Evolutionary conservation across 2,329 filamentous ascomycete genomes (phyloP).

Genomic region (Clonostachys rosea): DNA sequence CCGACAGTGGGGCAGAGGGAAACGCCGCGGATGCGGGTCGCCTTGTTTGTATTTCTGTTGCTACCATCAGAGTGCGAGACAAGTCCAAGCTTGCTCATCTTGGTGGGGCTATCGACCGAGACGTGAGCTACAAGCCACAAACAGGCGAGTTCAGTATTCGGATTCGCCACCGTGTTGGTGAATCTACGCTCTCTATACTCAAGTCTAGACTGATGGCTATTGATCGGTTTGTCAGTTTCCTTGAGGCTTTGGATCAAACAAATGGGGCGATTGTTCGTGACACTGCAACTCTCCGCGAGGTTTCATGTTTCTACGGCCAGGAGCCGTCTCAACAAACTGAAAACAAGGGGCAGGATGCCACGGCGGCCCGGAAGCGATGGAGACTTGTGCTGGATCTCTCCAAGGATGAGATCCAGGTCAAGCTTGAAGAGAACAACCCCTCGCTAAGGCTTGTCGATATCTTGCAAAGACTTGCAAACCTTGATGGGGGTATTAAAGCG

Average conservation of each 20-base stretch:
- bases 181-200: conserved; percentile 54
- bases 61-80: conserved; percentile 48
- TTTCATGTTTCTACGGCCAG: conserved; percentile 65
- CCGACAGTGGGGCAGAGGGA: conserved; percentile 1
- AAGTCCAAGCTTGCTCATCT: conserved; percentile 51
- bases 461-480: conserved; percentile 54
- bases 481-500: conserved; percentile 42
- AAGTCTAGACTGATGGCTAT: conserved; percentile 59
- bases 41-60: conserved; percentile 41
- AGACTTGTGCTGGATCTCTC: conserved; percentile 55
- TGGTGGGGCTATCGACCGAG: conserved; percentile 48
- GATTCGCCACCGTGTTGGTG: conserved; percentile 53
- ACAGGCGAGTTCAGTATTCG: conserved; percentile 60
- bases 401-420: conserved; percentile 47
- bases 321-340: conserved; percentile 3
- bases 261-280: conserved; percentile 51
- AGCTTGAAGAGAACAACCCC: conserved; percentile 59
- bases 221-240: conserved; percentile 65
- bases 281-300: conserved; percentile 53
- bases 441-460: conserved; percentile 60
- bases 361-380: conserved; percentile 23
- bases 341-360: conserved; percentile 1
- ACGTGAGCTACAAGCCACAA: conserved; percentile 56
- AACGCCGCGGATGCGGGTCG: not conserved
- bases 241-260: conserved; percentile 58